Evolutionary conservation across 768 basidiomycete genomes (phyloP), one percentile per base, ranked within the genome.

Genomic region (Nidularia sp.): DNA sequence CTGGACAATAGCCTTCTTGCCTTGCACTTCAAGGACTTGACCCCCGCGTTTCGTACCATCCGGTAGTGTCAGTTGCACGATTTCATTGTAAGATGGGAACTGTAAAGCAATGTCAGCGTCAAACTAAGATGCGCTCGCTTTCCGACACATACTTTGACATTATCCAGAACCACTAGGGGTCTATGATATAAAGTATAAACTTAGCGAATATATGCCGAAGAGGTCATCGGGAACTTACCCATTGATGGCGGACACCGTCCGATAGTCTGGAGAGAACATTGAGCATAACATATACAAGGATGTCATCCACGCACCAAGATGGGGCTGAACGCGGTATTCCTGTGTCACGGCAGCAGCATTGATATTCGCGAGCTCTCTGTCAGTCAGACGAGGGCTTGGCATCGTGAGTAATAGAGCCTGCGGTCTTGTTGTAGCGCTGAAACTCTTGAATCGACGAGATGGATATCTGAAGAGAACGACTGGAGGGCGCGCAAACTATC

Each of bases 31-130:
- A 47, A 99, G 84, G 8, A 98, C 96, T 70, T 98, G 97, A 31
- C 97, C 97, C 13, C 94, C 94, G 59, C 97, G 89, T 65, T 87
- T 90, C 31, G 93, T 79, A 10, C 97, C 97, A 68, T 99, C 96
- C 6, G 96, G 94, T 35, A 99, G 78, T 9, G 95, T 97, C 58
- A 98, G 76, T 63, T 90, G 85, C 29, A 98, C 96, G 63, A 98
- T 98, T 77, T 98, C 96, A 70, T 98, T 98, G 78, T 97, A 98
- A 18, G 94, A 92, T 4, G 95, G 88, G 68, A 97, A 98, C 93
- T 97, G 60, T 53, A 52, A 34, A 53, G 34, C 51, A 9, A 45
- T 34, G 42, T 31, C 47, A 48, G 51, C 52, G 51, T 43, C 45
- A 12, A 35, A 29, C 45, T 34, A 13, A 41, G 34, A 49, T 33